These are phyloP conservation scores for Saccharomycopsis fermentans DNA, from an alignment of 805 yeast species.

Conservation along the genomic window DNA sequence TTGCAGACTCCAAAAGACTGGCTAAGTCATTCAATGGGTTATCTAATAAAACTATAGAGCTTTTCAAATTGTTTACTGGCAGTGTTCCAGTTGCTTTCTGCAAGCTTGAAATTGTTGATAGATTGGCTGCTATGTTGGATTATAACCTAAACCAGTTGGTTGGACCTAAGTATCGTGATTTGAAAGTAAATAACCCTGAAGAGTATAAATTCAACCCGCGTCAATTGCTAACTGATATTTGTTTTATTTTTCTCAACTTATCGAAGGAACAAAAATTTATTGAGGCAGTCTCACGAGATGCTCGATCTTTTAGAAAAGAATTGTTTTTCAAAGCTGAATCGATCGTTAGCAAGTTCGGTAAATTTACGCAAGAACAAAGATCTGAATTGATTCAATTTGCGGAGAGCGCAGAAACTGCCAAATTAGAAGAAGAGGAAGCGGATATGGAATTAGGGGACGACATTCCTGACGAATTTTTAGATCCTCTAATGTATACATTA, in stretches of 20 bases:
- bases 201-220: constrained; percentile 78
- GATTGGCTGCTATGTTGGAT: constrained; percentile 92
- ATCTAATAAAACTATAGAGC: constrained; percentile 68
- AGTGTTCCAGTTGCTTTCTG: constrained; percentile 83
- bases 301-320: constrained; percentile 68
- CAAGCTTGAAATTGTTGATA: constrained; percentile 81
- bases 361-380: constrained; percentile 48
- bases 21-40: constrained; percentile 78
- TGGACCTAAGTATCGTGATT: constrained; percentile 86
- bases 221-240: constrained; percentile 53
- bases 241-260: constrained; percentile 68
- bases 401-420: constrained; percentile 50
- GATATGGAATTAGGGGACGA: constrained; percentile 79
- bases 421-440: constrained; percentile 61
- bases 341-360: constrained; percentile 46
- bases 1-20: constrained; percentile 57
- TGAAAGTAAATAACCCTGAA: constrained; percentile 78
- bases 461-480: constrained; percentile 91
- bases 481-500: constrained; percentile 90
- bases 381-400: constrained; percentile 45
- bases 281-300: constrained; percentile 78
- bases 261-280: constrained; percentile 56
- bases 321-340: constrained; percentile 62
- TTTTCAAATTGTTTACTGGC: constrained; percentile 72
- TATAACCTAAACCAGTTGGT: constrained; percentile 87